Evolutionary conservation across 164 flowering plant species (phyloP).

Genomic region (Magnolia officinalis): DNA sequence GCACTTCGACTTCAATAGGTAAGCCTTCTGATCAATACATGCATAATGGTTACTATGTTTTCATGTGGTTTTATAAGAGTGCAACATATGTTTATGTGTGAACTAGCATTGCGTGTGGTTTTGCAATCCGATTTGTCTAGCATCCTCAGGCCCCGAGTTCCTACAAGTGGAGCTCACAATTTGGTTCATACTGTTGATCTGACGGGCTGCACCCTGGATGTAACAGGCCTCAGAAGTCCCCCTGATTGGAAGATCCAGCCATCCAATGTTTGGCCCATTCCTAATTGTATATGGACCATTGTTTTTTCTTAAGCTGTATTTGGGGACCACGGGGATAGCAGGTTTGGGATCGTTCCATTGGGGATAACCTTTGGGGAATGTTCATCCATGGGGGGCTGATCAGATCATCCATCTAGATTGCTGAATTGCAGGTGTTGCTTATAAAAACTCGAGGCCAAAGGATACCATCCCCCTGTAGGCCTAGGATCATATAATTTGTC

Average conservation of each 20-base stretch:
- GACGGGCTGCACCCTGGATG: too few species aligned
- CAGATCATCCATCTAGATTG: too few species aligned
- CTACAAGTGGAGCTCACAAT: too few species aligned
- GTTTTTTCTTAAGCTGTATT: not conserved
- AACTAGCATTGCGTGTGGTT: too few species aligned
- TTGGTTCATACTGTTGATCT: too few species aligned
- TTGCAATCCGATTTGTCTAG: too few species aligned
- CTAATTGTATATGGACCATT: not conserved
- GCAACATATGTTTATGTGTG: too few species aligned
- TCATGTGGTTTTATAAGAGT: too few species aligned
- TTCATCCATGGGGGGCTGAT: not conserved
- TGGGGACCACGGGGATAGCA: not conserved
- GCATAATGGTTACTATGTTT: too few species aligned
- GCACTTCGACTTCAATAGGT: conserved; percentile 96
- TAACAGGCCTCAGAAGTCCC: too few species aligned
- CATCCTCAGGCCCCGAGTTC: too few species aligned
- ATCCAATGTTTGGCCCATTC: not conserved
- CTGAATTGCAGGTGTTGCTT: not conserved
- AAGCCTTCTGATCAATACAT: conserved; percentile 5
- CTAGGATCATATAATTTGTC: not conserved
- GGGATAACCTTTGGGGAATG: not conserved
- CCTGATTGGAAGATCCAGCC: not conserved
- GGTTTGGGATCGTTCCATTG: not conserved
- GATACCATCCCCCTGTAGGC: not conserved
- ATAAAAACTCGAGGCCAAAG: not conserved